phyloP scores from a whole-genome alignment of 2,329 filamentous ascomycete genomes.

The Aspergillus pseudoviridinutans region DNA sequence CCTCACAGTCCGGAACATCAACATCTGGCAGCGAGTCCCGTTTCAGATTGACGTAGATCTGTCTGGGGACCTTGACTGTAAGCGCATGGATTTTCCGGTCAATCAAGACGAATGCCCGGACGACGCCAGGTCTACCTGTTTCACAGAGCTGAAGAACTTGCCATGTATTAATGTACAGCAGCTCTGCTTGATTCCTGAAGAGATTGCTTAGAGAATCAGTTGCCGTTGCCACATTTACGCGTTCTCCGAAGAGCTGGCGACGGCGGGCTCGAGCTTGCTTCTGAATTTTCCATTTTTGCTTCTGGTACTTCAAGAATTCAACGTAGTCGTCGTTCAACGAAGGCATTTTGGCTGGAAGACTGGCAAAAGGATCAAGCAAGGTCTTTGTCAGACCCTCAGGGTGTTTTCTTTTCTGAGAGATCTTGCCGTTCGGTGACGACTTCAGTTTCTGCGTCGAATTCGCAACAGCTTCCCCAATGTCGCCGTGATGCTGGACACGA shows the following conservation, averaged over 20 bases:
- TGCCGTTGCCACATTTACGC: slow-evolving; percentile 55
- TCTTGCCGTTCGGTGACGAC: slow-evolving; percentile 53
- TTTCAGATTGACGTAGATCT: slow-evolving; percentile 89
- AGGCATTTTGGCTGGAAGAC: slow-evolving; percentile 79
- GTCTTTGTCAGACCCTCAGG: slow-evolving; percentile 60
- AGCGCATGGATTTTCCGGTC: slow-evolving; percentile 86
- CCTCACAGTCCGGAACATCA: slow-evolving; percentile 76
- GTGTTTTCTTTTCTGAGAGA: slow-evolving; percentile 67
- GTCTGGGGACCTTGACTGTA: slow-evolving; percentile 82
- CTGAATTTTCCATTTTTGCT: slow-evolving; percentile 98
- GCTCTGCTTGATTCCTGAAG: slow-evolving; percentile 89
- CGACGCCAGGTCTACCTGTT: slow-evolving; percentile 79
- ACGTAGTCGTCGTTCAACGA: slow-evolving; percentile 79
- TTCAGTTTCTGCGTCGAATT: slow-evolving; percentile 66
- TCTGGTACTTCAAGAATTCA: slow-evolving; percentile 88
- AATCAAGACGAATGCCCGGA: slow-evolving; percentile 85
- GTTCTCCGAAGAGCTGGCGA: slow-evolving; percentile 89
- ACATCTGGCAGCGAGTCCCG: slow-evolving; percentile 83
- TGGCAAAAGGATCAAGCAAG: slow-evolving; percentile 72
- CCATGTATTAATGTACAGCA: slow-evolving; percentile 89
- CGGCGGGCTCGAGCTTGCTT: slow-evolving; percentile 81
- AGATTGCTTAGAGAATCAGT: slow-evolving; percentile 62
- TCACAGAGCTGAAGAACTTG: slow-evolving; percentile 83
- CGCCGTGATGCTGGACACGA: slow-evolving; percentile 54
- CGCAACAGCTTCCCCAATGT: slow-evolving; percentile 71